phyloP scores from a whole-genome alignment of 2,329 filamentous ascomycete species.

The Neopestalotiopsis sp. region DNA sequence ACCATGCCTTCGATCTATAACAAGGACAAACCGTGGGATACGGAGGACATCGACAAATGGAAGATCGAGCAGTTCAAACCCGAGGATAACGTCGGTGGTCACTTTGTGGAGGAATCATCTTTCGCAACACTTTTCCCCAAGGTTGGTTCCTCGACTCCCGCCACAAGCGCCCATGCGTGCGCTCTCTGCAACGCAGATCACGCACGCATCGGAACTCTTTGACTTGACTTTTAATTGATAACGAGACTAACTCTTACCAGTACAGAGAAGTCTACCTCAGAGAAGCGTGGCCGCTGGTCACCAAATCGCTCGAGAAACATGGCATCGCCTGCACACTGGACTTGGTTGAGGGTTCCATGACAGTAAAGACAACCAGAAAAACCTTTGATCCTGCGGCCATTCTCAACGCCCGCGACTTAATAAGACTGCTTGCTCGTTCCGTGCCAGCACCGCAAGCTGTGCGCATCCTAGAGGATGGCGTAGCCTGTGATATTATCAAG shows the following conservation, averaged over 20 bases:
- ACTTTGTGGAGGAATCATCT: constrained; percentile 90
- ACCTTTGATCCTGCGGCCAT: constrained; percentile 89
- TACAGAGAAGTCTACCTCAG: constrained; percentile 95
- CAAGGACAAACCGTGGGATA: constrained; percentile 88
- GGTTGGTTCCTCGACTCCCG: constrained; percentile 5
- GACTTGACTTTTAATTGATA: background rate
- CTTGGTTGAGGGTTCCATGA: constrained; percentile 95
- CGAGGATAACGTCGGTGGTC: constrained; percentile 83
- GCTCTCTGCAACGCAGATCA: constrained; percentile 72
- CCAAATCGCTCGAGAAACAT: constrained; percentile 81
- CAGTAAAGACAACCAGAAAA: constrained; percentile 90
- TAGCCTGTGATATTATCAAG: constrained; percentile 95
- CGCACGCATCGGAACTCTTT: background rate
- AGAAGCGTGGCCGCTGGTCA: constrained; percentile 87
- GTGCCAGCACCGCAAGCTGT: constrained; percentile 93
- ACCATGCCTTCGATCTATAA: constrained; percentile 21
- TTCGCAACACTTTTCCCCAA: constrained; percentile 57
- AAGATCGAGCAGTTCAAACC: constrained; percentile 61
- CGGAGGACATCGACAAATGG: constrained; percentile 97
- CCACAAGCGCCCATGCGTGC: constrained; percentile 53
- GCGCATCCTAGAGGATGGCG: constrained; percentile 90
- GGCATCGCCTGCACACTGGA: constrained; percentile 93
- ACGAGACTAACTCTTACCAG: constrained; percentile 21
- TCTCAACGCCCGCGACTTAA: constrained; percentile 90
- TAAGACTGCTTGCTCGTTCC: constrained; percentile 88